Conservation (phyloP, 495 filamentous ascomycete genomes). For the Trichoderma reesei region DNA sequence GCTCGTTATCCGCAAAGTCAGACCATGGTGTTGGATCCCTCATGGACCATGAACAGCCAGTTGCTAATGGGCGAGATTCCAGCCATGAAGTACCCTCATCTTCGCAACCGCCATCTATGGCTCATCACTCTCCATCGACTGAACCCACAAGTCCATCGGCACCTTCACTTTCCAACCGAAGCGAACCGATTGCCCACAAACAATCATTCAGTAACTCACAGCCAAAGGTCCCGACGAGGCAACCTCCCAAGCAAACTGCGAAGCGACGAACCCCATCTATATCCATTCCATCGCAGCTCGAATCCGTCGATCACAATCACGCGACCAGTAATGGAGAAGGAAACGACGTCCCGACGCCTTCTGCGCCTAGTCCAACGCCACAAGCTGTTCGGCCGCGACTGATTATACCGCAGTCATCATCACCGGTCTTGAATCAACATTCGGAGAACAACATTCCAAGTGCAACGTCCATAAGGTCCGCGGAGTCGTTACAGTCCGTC, state of each 20-base stretch:
- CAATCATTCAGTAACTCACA: not conserved
- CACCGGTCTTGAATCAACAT: not conserved
- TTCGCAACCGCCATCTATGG: too few relatives aligned
- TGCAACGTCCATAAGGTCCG: not conserved
- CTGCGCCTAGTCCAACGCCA: slow-evolving; percentile 11
- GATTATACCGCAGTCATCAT: slow-evolving; percentile 12
- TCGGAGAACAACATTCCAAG: not conserved
- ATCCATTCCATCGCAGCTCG: not conserved
- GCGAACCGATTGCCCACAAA: not conserved
- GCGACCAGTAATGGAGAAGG: not conserved
- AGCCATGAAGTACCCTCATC: not conserved
- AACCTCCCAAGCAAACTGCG: not conserved
- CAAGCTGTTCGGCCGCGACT: slow-evolving; percentile 9
- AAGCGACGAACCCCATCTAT: not conserved
- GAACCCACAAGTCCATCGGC: too few relatives aligned
- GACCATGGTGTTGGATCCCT: not conserved
- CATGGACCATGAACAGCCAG: too few relatives aligned
- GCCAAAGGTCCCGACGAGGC: not conserved
- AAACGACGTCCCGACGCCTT: not conserved
- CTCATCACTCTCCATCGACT: too few relatives aligned
- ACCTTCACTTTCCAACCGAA: too few relatives aligned
- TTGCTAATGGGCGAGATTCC: too few relatives aligned
- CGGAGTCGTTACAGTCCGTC: not conserved
- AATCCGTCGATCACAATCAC: not conserved
- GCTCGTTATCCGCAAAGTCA: not conserved